Percentiles rank a stretch among this genome's conserved stretches.
phyloP scores from a whole-genome alignment of 208 protist genomes.

The Wallacemonas sp. region DNA sequence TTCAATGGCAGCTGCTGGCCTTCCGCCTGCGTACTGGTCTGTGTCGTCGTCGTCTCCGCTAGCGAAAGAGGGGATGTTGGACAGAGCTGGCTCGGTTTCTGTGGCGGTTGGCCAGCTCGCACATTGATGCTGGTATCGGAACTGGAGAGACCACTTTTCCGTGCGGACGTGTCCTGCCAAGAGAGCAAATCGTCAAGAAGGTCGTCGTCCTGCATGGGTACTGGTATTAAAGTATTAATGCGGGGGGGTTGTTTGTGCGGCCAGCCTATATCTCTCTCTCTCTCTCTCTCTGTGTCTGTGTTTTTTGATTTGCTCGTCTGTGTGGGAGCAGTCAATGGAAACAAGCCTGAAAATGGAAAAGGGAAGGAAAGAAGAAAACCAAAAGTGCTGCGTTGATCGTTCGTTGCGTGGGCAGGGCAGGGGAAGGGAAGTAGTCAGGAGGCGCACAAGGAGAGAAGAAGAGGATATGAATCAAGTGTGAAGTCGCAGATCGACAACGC shows the following conservation, averaged over 20 bases:
- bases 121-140: conserved; percentile 12
- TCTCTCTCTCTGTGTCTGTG: not conserved
- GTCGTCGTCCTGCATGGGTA: conserved; percentile 35
- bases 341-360: no score
- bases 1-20: conserved; percentile 1
- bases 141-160: not conserved
- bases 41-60: not conserved
- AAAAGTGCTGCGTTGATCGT: no score
- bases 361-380: no score
- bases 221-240: no score
- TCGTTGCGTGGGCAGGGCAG: no score
- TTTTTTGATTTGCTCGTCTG: no score
- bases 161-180: conserved; percentile 26
- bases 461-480: no score
- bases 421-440: no score
- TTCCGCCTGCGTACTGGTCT: not conserved
- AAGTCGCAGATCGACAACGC: no score
- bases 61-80: not conserved
- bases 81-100: not conserved
- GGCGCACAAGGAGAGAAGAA: no score
- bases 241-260: no score
- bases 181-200: conserved; percentile 75
- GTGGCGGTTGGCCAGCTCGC: conserved; percentile 11
- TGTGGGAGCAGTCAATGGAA: no score
- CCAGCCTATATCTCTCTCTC: not conserved